phyloP scores from a whole-genome alignment of 805 yeast genomes.

The Candida adriatica region DNA sequence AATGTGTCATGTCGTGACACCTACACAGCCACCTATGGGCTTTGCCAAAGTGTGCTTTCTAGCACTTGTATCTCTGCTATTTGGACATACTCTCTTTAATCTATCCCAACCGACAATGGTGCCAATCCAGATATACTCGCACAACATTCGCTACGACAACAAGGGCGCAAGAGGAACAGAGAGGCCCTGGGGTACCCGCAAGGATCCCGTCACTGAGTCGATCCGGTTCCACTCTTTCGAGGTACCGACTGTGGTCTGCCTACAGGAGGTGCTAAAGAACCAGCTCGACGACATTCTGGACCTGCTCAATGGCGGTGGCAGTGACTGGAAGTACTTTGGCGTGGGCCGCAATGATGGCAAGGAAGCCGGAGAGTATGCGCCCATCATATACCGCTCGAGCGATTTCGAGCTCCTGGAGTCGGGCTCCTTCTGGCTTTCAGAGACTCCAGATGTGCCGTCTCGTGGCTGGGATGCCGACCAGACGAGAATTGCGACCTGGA shows the following conservation, averaged over 20 bases:
- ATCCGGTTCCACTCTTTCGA: slow-evolving; percentile 33
- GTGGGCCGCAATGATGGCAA: slow-evolving; percentile 49
- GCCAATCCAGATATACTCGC: slow-evolving; percentile 28
- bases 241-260: slow-evolving; percentile 32
- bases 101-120: no score
- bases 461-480: slow-evolving; percentile 44
- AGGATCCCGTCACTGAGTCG: slow-evolving; percentile 30
- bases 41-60: no score
- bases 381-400: slow-evolving; percentile 34
- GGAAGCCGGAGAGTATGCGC: slow-evolving; percentile 43
- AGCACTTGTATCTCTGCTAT: no score
- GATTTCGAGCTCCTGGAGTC: slow-evolving; percentile 33
- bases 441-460: slow-evolving; percentile 48
- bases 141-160: slow-evolving; percentile 41
- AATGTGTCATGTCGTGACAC: no score
- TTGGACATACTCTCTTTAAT: no score
- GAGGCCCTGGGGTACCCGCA: slow-evolving; percentile 38
- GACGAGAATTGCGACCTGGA: slow-evolving; percentile 32
- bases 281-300: slow-evolving; percentile 39
- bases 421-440: slow-evolving; percentile 47
- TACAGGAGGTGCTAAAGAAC: slow-evolving; percentile 42
- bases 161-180: slow-evolving; percentile 31
- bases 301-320: slow-evolving; percentile 22
- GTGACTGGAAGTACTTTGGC: slow-evolving; percentile 38
- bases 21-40: no score